Base-by-base conservation (phyloP, 2,329 filamentous ascomycete genomes). In the Ceratocystis smalleyi region DNA sequence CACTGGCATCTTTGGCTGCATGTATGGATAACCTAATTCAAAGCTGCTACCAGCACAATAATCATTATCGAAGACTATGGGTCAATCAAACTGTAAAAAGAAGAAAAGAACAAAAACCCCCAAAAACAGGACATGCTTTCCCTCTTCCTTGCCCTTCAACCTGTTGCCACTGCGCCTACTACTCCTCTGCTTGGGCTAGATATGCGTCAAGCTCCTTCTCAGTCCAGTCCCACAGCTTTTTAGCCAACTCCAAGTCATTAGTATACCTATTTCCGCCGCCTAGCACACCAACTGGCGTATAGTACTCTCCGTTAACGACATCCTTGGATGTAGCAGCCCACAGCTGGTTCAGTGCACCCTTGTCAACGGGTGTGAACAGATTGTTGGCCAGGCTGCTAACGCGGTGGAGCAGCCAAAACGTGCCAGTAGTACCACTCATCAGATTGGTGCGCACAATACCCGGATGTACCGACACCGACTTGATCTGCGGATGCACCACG, bases 311-410 rank as follows among this genome's bases (percentile, higher is more conserved):
- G 22, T 69, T 71, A 65, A 70, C 69, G 0, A 73, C 70, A n/a
- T 72, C 71, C 4, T 69, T 69, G 2, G 71, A 68, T n/a, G 73
- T 72, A 1, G 73, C 71, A 12, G 74, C 76, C 77, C 77, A 78
- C 2, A 79, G 70, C 69, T 78, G 76, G 64, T 75, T 77, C 66
- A 69, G 71, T 2, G 70, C 73, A 0, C 77, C 77, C 32, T 72
- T 66, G 24, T 72, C 69, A 7, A 71, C 69, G 10, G 71, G 63
- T 0, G 67, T 66, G 8, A 72, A 65, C 15, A 70, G 60, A 19
- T 64, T 65, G 32, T 60, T 67, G 10, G 57, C 67, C 5, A 71
- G 7, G 17, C 62, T 66, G 3, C 55, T 49, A 4, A 71, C 7
- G 19, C 62, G 17, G n/a, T 65, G 67, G 5, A 67, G 35, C 5